phyloP scores from a whole-genome alignment of 139 green algal species.

The Chlamydomonas asymmetrica region DNA sequence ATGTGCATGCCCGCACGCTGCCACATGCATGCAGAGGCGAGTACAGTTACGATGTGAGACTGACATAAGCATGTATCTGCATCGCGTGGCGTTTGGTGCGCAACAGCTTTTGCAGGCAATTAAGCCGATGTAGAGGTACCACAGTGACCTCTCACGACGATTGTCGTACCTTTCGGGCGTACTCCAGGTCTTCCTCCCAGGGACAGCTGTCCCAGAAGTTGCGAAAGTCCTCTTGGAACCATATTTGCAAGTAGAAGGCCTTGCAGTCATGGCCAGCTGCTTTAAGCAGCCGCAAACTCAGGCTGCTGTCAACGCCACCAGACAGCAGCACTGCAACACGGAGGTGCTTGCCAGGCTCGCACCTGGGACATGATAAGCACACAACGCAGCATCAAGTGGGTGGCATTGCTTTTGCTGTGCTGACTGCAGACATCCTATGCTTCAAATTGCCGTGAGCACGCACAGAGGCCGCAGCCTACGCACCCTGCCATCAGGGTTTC shows the following conservation, averaged over 20 bases:
- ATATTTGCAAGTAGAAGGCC: constrained; percentile 94
- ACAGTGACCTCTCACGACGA: background rate
- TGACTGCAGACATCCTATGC: no score
- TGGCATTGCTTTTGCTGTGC: no score
- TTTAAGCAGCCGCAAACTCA: constrained; percentile 83
- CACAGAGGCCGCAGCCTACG: no score
- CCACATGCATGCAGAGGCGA: no score
- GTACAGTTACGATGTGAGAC: no score
- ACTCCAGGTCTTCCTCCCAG: constrained; percentile 96
- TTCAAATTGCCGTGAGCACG: no score
- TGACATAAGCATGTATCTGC: no score
- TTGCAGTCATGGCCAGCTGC: constrained; percentile 79
- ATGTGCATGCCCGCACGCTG: no score
- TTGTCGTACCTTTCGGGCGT: constrained; percentile 68
- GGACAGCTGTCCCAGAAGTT: constrained; percentile 96
- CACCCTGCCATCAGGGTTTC: constrained; percentile 20
- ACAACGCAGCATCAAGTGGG: no score
- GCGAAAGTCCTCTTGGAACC: constrained; percentile 88
- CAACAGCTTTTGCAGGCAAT: no score
- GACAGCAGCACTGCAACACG: constrained; percentile 87
- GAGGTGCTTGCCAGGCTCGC: constrained; percentile 30
- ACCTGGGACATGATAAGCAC: background rate
- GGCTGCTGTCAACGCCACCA: constrained; percentile 95
- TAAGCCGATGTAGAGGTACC: no score
- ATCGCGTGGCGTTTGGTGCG: no score